Percentiles rank a stretch among this genome's conserved stretches.
phyloP scores from a whole-genome alignment of 306 rosid genomes.

The Gleditsia sinensis region DNA sequence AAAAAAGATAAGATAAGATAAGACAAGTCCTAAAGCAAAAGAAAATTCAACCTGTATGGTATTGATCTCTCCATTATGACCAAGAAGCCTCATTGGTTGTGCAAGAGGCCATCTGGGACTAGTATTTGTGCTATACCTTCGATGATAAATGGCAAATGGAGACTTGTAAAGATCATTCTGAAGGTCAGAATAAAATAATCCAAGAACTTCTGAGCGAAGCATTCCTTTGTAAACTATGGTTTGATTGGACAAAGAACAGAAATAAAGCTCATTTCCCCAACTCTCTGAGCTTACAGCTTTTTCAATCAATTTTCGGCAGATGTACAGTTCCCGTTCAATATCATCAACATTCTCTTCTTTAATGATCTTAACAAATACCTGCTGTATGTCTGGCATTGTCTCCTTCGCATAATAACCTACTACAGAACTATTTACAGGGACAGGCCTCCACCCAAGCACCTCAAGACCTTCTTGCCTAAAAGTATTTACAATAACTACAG shows the following conservation, averaged over 20 bases:
- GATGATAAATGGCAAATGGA: conserved; percentile 96
- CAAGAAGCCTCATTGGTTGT: conserved; percentile 98
- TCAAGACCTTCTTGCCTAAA: conserved; percentile 97
- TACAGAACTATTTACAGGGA: conserved; percentile 85
- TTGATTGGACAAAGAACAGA: conserved; percentile 98
- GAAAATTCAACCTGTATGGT: conserved; percentile 80
- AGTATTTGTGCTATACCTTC: conserved; percentile 98
- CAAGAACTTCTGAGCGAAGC: conserved; percentile 99
- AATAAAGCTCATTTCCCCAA: conserved; percentile 97
- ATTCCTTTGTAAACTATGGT: conserved; percentile 98
- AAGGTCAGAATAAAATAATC: conserved; percentile 90
- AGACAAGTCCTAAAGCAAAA: conserved; percentile 33
- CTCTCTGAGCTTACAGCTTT: conserved; percentile 76
- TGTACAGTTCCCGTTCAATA: conserved; percentile 94
- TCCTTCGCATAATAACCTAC: conserved; percentile 94
- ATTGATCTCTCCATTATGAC: conserved; percentile 98
- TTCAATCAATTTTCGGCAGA: conserved; percentile 95
- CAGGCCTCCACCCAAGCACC: conserved; percentile 99
- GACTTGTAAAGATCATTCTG: conserved; percentile 83
- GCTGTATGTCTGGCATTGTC: conserved; percentile 94
- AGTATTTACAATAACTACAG: conserved; percentile 75
- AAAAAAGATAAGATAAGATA: too few species aligned
- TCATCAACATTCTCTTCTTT: conserved; percentile 93
- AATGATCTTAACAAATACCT: conserved; percentile 85
- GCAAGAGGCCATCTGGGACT: conserved; percentile 99